Percentiles rank a stretch among this genome's conserved stretches.
phyloP scores from a whole-genome alignment of 176 grass and related monocot genomes.

The Neostapfia colusana region DNA sequence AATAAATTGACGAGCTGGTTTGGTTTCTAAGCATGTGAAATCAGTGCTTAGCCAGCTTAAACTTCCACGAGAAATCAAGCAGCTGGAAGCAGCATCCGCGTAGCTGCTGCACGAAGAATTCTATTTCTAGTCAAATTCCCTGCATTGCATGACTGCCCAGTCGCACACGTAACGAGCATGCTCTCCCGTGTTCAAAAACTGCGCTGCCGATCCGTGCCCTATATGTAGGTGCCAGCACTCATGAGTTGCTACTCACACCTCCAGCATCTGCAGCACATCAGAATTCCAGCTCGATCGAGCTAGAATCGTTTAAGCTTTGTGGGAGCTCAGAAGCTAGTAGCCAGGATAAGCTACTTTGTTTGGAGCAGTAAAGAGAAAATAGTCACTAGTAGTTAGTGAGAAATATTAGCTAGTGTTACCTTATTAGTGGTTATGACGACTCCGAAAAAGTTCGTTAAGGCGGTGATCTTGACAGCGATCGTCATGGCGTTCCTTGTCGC shows the following conservation, averaged over 20 bases:
- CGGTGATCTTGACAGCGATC: background rate
- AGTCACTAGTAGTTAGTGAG: background rate
- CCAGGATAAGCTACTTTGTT: background rate
- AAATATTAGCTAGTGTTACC: too few relatives aligned
- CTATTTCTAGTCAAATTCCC: slow-evolving; percentile 22
- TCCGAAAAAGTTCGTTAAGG: background rate
- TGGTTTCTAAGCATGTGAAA: background rate
- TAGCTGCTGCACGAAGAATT: slow-evolving; percentile 5
- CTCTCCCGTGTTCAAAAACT: background rate
- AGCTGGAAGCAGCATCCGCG: slow-evolving; percentile 33
- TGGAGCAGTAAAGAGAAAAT: background rate
- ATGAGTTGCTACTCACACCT: background rate
- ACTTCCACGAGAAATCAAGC: background rate
- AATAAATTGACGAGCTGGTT: background rate
- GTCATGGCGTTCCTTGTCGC: slow-evolving; percentile 13
- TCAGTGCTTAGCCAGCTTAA: background rate
- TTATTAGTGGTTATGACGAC: background rate
- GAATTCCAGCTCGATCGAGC: background rate
- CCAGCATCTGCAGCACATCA: background rate
- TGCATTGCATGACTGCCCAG: background rate
- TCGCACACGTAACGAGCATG: slow-evolving; percentile 35
- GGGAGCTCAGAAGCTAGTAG: background rate
- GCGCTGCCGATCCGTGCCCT: slow-evolving; percentile 2
- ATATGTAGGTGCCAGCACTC: slow-evolving; percentile 10
- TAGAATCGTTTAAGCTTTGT: background rate